A percentile compares a stretch with the other conserved stretches of the same genome.
Conservation (phyloP, 1,284 basidiomycete species). For the Pisolithus thermaeus region DNA sequence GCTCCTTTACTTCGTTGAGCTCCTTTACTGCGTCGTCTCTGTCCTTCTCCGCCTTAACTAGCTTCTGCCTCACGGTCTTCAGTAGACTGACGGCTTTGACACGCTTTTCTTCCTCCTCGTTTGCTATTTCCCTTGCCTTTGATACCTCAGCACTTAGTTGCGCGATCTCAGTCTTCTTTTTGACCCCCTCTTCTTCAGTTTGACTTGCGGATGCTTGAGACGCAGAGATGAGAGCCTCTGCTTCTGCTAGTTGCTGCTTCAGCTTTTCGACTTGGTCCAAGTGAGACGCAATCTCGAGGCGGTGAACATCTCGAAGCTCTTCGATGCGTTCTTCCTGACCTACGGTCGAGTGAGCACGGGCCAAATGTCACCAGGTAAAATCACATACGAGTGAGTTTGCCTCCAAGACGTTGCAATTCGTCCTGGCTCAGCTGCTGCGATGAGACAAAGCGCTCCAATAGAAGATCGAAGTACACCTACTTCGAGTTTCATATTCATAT, state of each 20-base stretch:
- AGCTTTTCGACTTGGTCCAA: slow-evolving; percentile 68
- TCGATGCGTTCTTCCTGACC: slow-evolving; percentile 81
- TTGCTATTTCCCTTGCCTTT: slow-evolving; percentile 56
- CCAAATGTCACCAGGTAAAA: neutral
- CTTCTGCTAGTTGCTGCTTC: slow-evolving; percentile 60
- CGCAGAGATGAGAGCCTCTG: slow-evolving; percentile 62
- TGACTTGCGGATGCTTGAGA: slow-evolving; percentile 42
- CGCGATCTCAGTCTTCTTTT: slow-evolving; percentile 49
- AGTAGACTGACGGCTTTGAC: slow-evolving; percentile 86
- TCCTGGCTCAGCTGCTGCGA: slow-evolving; percentile 53
- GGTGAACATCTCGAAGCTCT: slow-evolving; percentile 79
- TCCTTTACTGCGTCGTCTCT: slow-evolving; percentile 73
- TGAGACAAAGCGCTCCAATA: neutral
- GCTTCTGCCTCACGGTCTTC: slow-evolving; percentile 88
- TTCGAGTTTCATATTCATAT: slow-evolving; percentile 63
- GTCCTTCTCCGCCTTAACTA: slow-evolving; percentile 90
- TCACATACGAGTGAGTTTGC: slow-evolving; percentile 59
- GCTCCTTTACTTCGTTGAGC: slow-evolving; percentile 44
- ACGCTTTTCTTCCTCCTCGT: slow-evolving; percentile 94
- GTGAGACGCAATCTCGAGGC: slow-evolving; percentile 71
- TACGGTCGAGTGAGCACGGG: slow-evolving; percentile 27
- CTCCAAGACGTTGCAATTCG: slow-evolving; percentile 69
- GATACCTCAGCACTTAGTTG: slow-evolving; percentile 57
- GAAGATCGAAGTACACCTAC: slow-evolving; percentile 34
- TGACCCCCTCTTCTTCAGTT: slow-evolving; percentile 42